These are phyloP conservation scores for Ambispora gerdemannii DNA, from an alignment of 192 early-diverging fungal genomes.

Conservation along the genomic window DNA sequence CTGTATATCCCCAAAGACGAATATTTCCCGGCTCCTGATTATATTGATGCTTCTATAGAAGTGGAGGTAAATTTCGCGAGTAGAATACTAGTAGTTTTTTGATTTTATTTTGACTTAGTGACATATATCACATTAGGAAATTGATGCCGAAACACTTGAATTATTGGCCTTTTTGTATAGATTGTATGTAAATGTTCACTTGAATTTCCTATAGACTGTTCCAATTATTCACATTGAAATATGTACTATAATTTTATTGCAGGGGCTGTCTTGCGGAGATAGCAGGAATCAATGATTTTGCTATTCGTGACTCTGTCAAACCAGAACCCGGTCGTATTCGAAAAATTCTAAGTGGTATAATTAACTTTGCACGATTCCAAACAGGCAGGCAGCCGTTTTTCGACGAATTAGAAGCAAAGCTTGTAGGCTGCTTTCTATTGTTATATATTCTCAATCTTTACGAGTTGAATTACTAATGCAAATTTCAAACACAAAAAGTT, in stretches of 20 bases:
- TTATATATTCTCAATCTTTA: no score
- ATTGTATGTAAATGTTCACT: not conserved
- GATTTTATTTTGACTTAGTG: no score
- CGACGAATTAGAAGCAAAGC: not conserved
- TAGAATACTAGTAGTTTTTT: no score
- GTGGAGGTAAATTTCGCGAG: no score
- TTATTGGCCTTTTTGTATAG: not conserved
- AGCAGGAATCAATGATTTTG: conserved; percentile 69
- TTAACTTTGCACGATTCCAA: conserved; percentile 89
- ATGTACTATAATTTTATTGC: no score
- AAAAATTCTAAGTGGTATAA: conserved; percentile 71
- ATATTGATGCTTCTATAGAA: no score
- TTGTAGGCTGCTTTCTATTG: no score
- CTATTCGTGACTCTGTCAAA: conserved; percentile 69
- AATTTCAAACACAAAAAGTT: no score
- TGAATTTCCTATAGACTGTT: not conserved
- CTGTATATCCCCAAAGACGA: not conserved
- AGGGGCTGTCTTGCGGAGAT: not conserved
- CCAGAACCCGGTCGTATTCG: conserved; percentile 68
- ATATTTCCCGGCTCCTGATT: not conserved
- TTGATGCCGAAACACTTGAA: not conserved
- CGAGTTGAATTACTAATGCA: no score
- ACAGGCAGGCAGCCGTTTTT: conserved; percentile 54
- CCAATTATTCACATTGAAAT: not conserved
- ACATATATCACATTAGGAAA: not conserved